phyloP scores from a whole-genome alignment of 495 filamentous ascomycete genomes.

The Annulohypoxylon maeteangense region DNA sequence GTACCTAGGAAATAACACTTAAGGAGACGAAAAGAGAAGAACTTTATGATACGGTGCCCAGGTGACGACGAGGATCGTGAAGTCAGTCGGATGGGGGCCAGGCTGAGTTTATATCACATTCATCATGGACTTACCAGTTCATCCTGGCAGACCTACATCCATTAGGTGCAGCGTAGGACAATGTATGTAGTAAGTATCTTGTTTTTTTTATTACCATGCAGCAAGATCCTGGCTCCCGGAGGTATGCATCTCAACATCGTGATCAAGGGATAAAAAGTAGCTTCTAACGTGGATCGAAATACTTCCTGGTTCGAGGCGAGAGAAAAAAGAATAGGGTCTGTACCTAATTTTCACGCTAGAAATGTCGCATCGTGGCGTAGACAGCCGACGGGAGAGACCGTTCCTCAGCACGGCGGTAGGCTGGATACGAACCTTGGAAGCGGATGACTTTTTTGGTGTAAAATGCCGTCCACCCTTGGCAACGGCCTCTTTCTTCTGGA shows the following conservation, averaged over 20 bases:
- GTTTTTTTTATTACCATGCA: conserved; percentile 8
- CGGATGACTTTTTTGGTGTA: conserved; percentile 22
- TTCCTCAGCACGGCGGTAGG: conserved; percentile 10
- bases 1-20: conserved; percentile 17
- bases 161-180: conserved; percentile 5
- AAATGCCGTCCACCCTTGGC: conserved; percentile 27
- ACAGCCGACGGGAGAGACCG: conserved; percentile 24
- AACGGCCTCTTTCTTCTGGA: conserved; percentile 6
- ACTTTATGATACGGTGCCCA: conserved; percentile 10
- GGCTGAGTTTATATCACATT: conserved; percentile 31
- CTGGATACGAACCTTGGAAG: conserved; percentile 7
- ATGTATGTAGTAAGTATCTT: neutral
- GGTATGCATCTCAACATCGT: conserved; percentile 18
- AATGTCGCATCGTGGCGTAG: conserved; percentile 33
- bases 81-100: conserved; percentile 9
- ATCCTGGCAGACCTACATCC: conserved; percentile 3
- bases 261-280: conserved; percentile 25
- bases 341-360: conserved; percentile 23
- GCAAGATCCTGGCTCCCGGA: conserved; percentile 19
- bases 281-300: conserved; percentile 3
- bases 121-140: neutral
- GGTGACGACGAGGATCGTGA: conserved; percentile 1
- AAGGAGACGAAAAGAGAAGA: conserved; percentile 13
- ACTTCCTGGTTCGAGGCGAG: neutral
- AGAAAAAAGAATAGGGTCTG: conserved; percentile 18